These are phyloP conservation scores for Larix sibirica DNA, from an alignment of 83 land plant genomes.

Conservation along the genomic window DNA sequence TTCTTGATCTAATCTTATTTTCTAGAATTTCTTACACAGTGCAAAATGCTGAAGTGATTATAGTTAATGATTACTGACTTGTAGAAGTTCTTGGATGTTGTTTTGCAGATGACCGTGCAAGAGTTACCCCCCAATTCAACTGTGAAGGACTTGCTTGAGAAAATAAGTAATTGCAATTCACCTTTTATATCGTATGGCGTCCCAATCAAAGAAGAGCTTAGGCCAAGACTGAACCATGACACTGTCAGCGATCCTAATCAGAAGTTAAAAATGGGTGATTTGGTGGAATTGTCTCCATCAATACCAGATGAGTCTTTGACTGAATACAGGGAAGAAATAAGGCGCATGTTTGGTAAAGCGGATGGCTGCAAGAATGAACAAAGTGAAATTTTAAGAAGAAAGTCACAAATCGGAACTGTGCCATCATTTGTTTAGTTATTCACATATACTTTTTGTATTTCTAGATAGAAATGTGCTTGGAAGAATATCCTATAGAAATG, in stretches of 20 bases:
- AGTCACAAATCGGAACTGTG: not conserved
- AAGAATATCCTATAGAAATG: not conserved
- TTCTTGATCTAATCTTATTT: too few relatives aligned
- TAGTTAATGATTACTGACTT: not conserved
- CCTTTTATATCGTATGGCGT: conserved; percentile 45
- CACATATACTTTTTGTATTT: not conserved
- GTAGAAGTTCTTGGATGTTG: not conserved
- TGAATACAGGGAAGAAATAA: conserved; percentile 74
- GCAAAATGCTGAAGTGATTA: too few relatives aligned
- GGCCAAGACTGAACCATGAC: conserved; percentile 79
- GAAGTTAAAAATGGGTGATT: conserved; percentile 90
- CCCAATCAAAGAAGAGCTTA: conserved; percentile 55
- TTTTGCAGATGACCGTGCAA: conserved; percentile 91
- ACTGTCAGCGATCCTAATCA: conserved; percentile 62
- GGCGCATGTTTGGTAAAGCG: conserved; percentile 59
- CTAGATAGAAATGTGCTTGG: not conserved
- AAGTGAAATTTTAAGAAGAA: conserved; percentile 9
- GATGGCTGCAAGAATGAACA: conserved; percentile 16
- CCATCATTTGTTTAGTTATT: conserved; percentile 5
- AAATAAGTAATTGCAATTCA: conserved; percentile 42
- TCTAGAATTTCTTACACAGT: too few relatives aligned
- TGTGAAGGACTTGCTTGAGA: conserved; percentile 60
- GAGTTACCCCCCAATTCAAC: conserved; percentile 83
- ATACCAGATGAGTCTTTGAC: conserved; percentile 52
- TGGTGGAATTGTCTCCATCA: conserved; percentile 74